Base-by-base conservation (phyloP, 164 flowering plant genomes). In the Santalum album region DNA sequence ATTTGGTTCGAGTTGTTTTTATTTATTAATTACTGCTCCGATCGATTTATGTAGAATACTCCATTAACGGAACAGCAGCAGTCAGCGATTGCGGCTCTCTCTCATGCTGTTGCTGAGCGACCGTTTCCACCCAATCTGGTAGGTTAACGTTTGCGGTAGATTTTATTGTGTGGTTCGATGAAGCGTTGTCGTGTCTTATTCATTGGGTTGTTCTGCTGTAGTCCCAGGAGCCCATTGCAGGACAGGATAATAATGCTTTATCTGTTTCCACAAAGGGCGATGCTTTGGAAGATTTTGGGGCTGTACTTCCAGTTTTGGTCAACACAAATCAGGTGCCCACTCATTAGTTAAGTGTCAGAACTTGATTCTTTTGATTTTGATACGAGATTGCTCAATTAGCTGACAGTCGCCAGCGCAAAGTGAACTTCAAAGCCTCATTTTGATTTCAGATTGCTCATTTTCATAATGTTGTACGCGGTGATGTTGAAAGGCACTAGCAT, bases 51-150 rank as follows among this genome's bases (percentile, higher is more conserved):
- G 51, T 72, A 91, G 98, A 86, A 74, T 78, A 86, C 98, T 49
- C 96, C 95, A 11, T 67, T 92, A 67, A 72, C 87, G 11, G 95
- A 92, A 60, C 87, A 88, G 44, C 92, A 86, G 63, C 95, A 88
- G 63, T 77, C 82, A 16, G 94, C 98, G 22, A 73, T 92, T 44
- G 65, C 42, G 18, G 56, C 79, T 5, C 72, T 92, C 9, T 82
- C 90, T 50, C 94, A 83, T 63, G 96, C 86, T 0, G 83, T 86
- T 63, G 73, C 89, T 25, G 98, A 92, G 63, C 74, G 95, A 20
- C 96, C 96, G 3, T 84, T 78, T 58, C 98, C 98, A 2, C 56
- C 56, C 42, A 81, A 74, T 54, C 55, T 81, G 78, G 96, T 87
- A 40, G 65, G n/a, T n/a, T n/a, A n/a, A n/a, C 6, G 34, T 29